These are phyloP conservation scores for Stemphylium vesicarium DNA, from an alignment of 2,329 filamentous ascomycete species.

Conservation along the genomic window DNA sequence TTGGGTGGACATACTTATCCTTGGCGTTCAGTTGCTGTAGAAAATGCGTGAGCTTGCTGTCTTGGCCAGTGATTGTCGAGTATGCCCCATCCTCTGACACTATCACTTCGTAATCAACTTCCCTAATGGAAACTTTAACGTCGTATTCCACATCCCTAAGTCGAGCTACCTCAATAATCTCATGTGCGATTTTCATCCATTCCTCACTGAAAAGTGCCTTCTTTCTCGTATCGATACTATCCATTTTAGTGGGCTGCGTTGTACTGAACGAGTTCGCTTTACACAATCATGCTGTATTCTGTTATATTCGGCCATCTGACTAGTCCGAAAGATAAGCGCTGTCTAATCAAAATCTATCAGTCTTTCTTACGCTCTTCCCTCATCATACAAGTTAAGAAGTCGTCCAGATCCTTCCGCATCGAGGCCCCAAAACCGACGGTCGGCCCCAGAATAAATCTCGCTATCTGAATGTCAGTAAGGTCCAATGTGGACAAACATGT, in stretches of 20 bases:
- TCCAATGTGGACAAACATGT: neutral
- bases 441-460: neutral
- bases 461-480: neutral
- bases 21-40: neutral
- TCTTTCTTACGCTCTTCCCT: slow-evolving; percentile 5
- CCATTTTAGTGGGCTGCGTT: neutral
- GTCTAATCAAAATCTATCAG: neutral
- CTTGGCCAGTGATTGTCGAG: no score
- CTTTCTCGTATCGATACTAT: neutral
- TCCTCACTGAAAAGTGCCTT: neutral
- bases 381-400: neutral
- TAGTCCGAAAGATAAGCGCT: neutral
- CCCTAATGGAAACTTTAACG: no score
- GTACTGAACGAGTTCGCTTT: neutral
- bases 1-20: neutral
- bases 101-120: no score
- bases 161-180: no score
- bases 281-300: neutral
- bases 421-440: slow-evolving; percentile 1
- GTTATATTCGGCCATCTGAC: neutral
- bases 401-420: neutral
- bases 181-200: no score
- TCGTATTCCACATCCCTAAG: no score
- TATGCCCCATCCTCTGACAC: no score
- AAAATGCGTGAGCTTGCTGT: neutral